phyloP scores from a whole-genome alignment of 345 rosid species.

The Rhodomyrtus tomentosa region DNA sequence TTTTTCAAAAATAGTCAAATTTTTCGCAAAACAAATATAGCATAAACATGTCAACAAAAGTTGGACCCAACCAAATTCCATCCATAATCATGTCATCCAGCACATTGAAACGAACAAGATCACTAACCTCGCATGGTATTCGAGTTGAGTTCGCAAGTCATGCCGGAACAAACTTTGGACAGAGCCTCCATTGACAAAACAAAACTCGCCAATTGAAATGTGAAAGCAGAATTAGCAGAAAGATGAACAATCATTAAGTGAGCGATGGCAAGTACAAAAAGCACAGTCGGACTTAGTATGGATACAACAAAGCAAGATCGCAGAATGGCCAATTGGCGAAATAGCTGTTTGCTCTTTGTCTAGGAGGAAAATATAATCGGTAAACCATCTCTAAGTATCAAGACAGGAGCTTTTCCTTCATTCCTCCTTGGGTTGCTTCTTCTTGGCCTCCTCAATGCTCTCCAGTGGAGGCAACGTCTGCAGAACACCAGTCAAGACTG shows the following conservation, averaged over 20 bases:
- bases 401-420: neutral
- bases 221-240: neutral
- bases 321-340: neutral
- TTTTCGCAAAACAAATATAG: neutral
- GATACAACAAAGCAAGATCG: neutral
- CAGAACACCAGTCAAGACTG: neutral
- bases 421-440: conserved; percentile 2
- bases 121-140: neutral
- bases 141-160: neutral
- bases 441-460: conserved; percentile 6
- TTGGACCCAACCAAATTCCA: neutral
- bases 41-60: neutral
- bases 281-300: neutral
- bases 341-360: neutral
- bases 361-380: neutral
- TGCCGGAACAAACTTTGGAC: neutral
- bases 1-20: neutral
- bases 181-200: neutral
- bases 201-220: neutral
- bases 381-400: neutral
- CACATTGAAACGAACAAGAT: neutral
- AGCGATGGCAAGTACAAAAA: neutral
- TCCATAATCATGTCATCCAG: neutral
- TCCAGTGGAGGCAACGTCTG: conserved; percentile 43
- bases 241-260: neutral